Evolutionary conservation across 2,329 filamentous ascomycete genomes (phyloP).

Genomic region (Claviceps purpurea): DNA sequence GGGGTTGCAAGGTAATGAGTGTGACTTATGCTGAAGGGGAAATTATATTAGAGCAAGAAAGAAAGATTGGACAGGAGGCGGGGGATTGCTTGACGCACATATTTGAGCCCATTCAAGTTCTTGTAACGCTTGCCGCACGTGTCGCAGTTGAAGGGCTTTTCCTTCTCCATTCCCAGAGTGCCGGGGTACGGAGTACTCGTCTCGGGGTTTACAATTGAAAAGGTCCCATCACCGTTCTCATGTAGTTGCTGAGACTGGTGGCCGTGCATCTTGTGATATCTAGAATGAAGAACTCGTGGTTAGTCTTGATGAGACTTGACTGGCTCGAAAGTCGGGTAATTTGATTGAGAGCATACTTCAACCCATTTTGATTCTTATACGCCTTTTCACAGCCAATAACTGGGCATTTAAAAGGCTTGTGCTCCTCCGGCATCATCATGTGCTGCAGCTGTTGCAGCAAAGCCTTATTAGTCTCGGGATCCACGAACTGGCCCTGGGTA

Average conservation of each 20-base stretch:
- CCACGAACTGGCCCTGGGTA: constrained; percentile 62
- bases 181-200: constrained; percentile 90
- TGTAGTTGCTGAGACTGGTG: constrained; percentile 95
- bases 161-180: constrained; percentile 98
- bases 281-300: constrained; percentile 13
- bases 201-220: constrained; percentile 94
- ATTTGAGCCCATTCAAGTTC: constrained; percentile 97
- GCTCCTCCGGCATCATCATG: constrained; percentile 69
- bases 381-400: constrained; percentile 98
- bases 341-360: constrained; percentile 56
- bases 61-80: neutral
- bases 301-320: neutral
- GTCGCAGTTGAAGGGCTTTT: constrained; percentile 97
- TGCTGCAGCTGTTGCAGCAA: constrained; percentile 44
- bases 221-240: constrained; percentile 92
- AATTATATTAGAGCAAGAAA: constrained; percentile 17
- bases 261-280: constrained; percentile 67
- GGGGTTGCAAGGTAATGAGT: constrained; percentile 82
- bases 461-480: constrained; percentile 56
- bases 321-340: neutral
- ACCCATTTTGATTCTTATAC: constrained; percentile 97
- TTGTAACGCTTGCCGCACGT: constrained; percentile 97
- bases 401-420: constrained; percentile 94
- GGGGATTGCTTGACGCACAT: constrained; percentile 41
- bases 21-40: constrained; percentile 49